Evolutionary conservation across 2,329 filamentous ascomycete species (phyloP), one percentile per base, ranked within the genome.

Genomic region (Exophiala aquamarina): DNA sequence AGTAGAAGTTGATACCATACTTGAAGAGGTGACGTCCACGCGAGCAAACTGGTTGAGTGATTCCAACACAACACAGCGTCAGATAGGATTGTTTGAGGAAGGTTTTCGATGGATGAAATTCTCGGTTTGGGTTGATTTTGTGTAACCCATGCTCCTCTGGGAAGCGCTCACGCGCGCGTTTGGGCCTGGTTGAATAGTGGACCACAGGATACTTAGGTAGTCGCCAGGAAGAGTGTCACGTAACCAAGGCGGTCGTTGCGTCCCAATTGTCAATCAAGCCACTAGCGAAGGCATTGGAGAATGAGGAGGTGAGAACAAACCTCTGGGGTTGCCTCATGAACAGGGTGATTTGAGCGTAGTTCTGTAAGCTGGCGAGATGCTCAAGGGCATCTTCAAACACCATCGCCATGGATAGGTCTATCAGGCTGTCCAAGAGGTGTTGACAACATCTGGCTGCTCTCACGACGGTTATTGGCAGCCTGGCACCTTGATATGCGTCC

Each of bases 61-160:
- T 13, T 17, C 13, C 14, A 41, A 41, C 9, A 43, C 46, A 17
- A 13, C 36, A 15, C 39, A 35, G 13, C 44, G 21, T 14, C 40
- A 51, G 13, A 42, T 49, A 31, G 46, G 45, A 0, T 39, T 20
- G 13, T 15, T 45, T 3, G 49, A 50, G 9, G 43, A 51, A 15
- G 56, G 52, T 4, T 53, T 54, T 20, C 40, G 54, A 28, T 56
- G 56, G 54, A 57, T 57, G 56, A 52, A 45, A 20, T 59, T 44
- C 41, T 51, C 47, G 43, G 52, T 57, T 36, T 57, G 56, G 54
- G 29, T 59, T 41, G 46, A 54, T n/a, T 58, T 58, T 29, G 43
- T 19, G 5, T 49, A n/a, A 52, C 23, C 23, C 11, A 26, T 26
- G 23, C 6, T 11, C 23, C 23, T 26, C 23, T 26, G 23, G 23